Conservation (phyloP, 2,329 filamentous ascomycete genomes). For the Colletotrichum sp. region DNA sequence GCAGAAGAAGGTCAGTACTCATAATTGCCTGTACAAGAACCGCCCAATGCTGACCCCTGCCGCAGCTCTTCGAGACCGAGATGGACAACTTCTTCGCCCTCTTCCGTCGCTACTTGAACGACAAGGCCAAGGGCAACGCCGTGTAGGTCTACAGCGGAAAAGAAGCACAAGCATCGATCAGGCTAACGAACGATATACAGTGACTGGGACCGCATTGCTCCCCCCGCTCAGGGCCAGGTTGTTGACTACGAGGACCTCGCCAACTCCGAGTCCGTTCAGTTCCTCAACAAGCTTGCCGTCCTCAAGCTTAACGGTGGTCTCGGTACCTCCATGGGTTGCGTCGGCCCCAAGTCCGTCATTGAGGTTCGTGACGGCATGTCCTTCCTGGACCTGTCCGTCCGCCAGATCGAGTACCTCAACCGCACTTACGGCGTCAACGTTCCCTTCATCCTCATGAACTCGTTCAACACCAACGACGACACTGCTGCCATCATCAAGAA, state of each 20-base stretch:
- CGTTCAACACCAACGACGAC: slow-evolving; percentile 99
- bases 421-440: slow-evolving; percentile 97
- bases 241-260: slow-evolving; percentile 91
- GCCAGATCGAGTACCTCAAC: slow-evolving; percentile 99
- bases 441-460: slow-evolving; percentile 99
- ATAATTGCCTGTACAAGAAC: not conserved
- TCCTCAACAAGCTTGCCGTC: slow-evolving; percentile 96
- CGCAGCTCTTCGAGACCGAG: slow-evolving; percentile 92
- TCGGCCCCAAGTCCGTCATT: slow-evolving; percentile 99
- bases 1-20: slow-evolving; percentile 75
- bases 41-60: slow-evolving; percentile 17
- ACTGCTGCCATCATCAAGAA: slow-evolving; percentile 99
- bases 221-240: slow-evolving; percentile 91
- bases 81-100: slow-evolving; percentile 99
- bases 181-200: slow-evolving; percentile 49
- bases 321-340: slow-evolving; percentile 99
- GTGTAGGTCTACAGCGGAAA: slow-evolving; percentile 59
- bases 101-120: slow-evolving; percentile 97
- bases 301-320: slow-evolving; percentile 99
- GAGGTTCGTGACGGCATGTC: slow-evolving; percentile 99
- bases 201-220: slow-evolving; percentile 96
- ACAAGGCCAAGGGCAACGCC: slow-evolving; percentile 97
- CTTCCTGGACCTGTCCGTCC: slow-evolving; percentile 97
- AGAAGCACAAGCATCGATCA: not conserved
- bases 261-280: slow-evolving; percentile 89